Evolutionary conservation across 352 stramenopile species (phyloP).

Genomic region (Phytophthora macrochlamydospora): DNA sequence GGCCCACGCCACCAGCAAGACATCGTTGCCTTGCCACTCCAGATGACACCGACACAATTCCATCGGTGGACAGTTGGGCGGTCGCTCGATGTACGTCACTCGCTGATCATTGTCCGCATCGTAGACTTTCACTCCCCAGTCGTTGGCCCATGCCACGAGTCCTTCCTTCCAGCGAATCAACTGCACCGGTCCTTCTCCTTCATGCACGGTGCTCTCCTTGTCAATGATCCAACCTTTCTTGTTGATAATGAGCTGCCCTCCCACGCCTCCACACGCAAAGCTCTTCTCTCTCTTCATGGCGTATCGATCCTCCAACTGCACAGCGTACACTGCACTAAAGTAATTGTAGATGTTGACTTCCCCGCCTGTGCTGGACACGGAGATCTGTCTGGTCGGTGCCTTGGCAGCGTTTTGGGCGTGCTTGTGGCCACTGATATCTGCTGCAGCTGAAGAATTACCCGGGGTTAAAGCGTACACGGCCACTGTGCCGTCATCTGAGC

Average conservation of each 20-base stretch:
- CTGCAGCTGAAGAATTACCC: slow-evolving; percentile 10
- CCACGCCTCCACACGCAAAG: slow-evolving; percentile 82
- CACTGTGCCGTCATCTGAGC: slow-evolving; percentile 85
- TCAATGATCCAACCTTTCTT: slow-evolving; percentile 90
- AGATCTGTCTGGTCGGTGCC: slow-evolving; percentile 35
- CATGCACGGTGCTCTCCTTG: slow-evolving; percentile 84
- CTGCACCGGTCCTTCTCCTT: slow-evolving; percentile 83
- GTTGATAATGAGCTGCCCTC: slow-evolving; percentile 84
- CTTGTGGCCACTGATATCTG: slow-evolving; percentile 27
- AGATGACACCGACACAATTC: slow-evolving; percentile 83
- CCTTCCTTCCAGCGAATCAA: slow-evolving; percentile 81
- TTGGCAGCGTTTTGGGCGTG: slow-evolving; percentile 21
- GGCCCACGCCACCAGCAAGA: slow-evolving; percentile 80
- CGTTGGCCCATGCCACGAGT: slow-evolving; percentile 84
- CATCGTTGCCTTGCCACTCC: slow-evolving; percentile 63
- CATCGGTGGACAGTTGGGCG: slow-evolving; percentile 79
- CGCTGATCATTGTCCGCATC: slow-evolving; percentile 74
- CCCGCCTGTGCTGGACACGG: slow-evolving; percentile 68
- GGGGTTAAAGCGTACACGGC: slow-evolving; percentile 80
- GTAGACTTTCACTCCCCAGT: slow-evolving; percentile 89
- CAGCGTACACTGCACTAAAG: slow-evolving; percentile 81
- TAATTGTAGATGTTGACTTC: slow-evolving; percentile 92
- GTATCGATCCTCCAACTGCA: slow-evolving; percentile 81
- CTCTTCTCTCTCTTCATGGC: slow-evolving; percentile 81
- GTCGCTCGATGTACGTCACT: slow-evolving; percentile 84